A percentile compares a stretch with the other conserved stretches of the same genome.
Conservation (phyloP, 257 asterid genomes). For the Handroanthus guayacan region DNA sequence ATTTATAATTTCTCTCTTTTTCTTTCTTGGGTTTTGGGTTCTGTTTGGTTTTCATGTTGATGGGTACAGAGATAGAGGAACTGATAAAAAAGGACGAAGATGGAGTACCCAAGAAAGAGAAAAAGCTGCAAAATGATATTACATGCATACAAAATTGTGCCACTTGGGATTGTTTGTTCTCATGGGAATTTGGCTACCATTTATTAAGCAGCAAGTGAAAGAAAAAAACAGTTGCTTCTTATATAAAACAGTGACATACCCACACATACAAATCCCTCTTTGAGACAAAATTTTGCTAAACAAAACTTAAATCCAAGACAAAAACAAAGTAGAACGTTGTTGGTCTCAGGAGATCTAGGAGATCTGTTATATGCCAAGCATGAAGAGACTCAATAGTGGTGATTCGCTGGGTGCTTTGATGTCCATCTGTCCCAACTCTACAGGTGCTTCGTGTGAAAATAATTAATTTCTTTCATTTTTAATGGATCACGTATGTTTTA, state of each 20-base stretch:
- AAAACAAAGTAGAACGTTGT: slow-evolving; percentile 6
- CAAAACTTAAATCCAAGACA: slow-evolving; percentile 2
- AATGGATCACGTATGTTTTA: slow-evolving; percentile 24
- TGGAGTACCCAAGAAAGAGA: slow-evolving; percentile 57
- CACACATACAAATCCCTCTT: slow-evolving; percentile 9
- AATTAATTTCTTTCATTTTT: slow-evolving; percentile 25
- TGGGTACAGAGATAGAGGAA: slow-evolving; percentile 64
- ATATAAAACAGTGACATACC: background rate
- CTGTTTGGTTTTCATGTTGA: slow-evolving; percentile 35
- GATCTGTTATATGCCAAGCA: slow-evolving; percentile 44
- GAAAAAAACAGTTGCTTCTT: background rate
- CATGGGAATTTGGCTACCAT: slow-evolving; percentile 44
- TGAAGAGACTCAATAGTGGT: slow-evolving; percentile 77
- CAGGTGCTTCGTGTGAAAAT: slow-evolving; percentile 61
- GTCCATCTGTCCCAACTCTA: slow-evolving; percentile 83
- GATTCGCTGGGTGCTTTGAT: slow-evolving; percentile 78
- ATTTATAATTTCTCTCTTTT: background rate
- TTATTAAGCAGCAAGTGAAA: slow-evolving; percentile 40
- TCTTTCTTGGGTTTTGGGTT: slow-evolving; percentile 35
- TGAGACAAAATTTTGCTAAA: slow-evolving; percentile 9
- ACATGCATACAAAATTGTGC: slow-evolving; percentile 62
- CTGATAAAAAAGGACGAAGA: slow-evolving; percentile 44
- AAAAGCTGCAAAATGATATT: slow-evolving; percentile 45
- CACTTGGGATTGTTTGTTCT: slow-evolving; percentile 55
- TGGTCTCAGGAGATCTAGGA: slow-evolving; percentile 34